These are phyloP conservation scores for Fraxinus pennsylvanica DNA, from an alignment of 257 asterid species.

Conservation along the genomic window DNA sequence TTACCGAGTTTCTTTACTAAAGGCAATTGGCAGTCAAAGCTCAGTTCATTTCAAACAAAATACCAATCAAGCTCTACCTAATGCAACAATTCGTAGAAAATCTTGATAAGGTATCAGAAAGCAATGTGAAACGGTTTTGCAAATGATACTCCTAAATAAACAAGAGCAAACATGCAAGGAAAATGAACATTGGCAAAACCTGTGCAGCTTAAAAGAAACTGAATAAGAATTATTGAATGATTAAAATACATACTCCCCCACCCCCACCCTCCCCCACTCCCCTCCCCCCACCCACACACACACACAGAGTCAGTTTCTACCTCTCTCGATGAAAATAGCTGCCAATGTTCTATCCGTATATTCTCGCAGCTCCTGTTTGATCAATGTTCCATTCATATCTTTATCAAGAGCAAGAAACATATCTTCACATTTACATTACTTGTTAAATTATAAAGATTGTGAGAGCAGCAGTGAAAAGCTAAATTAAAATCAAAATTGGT, in stretches of 20 bases:
- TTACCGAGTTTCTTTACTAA: neutral
- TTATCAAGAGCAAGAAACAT: slow-evolving; percentile 99
- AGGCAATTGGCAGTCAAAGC: neutral
- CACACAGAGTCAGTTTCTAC: slow-evolving; percentile 33
- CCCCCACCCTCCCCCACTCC: too few relatives aligned
- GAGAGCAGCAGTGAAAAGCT: slow-evolving; percentile 20
- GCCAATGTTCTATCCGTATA: slow-evolving; percentile 98
- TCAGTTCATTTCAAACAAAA: neutral
- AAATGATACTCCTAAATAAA: neutral
- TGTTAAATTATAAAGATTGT: neutral
- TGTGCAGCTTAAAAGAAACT: neutral
- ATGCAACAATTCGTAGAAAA: neutral
- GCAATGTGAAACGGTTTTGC: neutral
- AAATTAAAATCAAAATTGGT: neutral
- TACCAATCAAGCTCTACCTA: neutral
- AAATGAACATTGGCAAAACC: slow-evolving; percentile 10
- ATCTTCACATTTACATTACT: slow-evolving; percentile 50
- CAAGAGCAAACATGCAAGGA: neutral
- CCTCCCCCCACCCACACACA: too few relatives aligned
- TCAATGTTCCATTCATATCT: slow-evolving; percentile 90
- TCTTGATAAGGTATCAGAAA: neutral
- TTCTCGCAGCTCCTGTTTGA: slow-evolving; percentile 96
- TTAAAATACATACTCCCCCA: neutral
- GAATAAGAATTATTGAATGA: neutral
- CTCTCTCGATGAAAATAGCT: slow-evolving; percentile 96